phyloP scores from a whole-genome alignment of 1,139 yeast genomes.

The Magnusiomyces magnusii region DNA sequence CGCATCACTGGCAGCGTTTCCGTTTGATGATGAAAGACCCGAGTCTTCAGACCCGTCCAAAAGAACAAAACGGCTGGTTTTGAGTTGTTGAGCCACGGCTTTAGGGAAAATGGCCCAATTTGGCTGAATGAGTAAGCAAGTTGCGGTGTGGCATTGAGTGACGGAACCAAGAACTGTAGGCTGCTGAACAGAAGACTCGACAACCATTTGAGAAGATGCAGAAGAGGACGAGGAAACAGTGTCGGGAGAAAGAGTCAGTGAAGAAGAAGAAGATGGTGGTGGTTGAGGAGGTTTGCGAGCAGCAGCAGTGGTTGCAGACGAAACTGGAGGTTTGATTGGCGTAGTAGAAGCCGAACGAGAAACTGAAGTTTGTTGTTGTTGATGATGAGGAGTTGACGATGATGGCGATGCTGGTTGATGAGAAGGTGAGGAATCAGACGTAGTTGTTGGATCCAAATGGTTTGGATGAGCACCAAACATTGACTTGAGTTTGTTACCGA shows the following conservation, averaged over 20 bases:
- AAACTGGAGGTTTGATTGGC: background rate
- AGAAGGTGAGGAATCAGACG: background rate
- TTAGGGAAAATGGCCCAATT: constrained; percentile 4
- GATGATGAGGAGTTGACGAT: background rate
- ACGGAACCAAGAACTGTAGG: background rate
- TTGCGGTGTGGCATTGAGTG: background rate
- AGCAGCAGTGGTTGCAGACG: background rate
- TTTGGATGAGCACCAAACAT: constrained; percentile 2
- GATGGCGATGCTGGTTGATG: background rate
- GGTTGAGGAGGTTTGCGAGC: background rate
- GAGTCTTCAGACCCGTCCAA: background rate
- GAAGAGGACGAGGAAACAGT: background rate
- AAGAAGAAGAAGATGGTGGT: background rate
- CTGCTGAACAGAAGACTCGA: too few species aligned
- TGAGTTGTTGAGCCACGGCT: constrained; percentile 3
- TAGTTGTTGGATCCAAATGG: background rate
- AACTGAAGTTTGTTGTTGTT: background rate
- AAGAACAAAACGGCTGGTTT: constrained; percentile 1
- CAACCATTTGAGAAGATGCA: background rate
- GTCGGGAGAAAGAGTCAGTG: background rate
- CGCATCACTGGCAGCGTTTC: background rate
- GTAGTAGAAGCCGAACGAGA: background rate
- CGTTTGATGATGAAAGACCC: background rate
- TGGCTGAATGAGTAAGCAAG: background rate
- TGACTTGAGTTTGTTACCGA: constrained; percentile 5